These are phyloP conservation scores for Aspergillus persii DNA, from an alignment of 2,329 filamentous ascomycete species.

Conservation along the genomic window DNA sequence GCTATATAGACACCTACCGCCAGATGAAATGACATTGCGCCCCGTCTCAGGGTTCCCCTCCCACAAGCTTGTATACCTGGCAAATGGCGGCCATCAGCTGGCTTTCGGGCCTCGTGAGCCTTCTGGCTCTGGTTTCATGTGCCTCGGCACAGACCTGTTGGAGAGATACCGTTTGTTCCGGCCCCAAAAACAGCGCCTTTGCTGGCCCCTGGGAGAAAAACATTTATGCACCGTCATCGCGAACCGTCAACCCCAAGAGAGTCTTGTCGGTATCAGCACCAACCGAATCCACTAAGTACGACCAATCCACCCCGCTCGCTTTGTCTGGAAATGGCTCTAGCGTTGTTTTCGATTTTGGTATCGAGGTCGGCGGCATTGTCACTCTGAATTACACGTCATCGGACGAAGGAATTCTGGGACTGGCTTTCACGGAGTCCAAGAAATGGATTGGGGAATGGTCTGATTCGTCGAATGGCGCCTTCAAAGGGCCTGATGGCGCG, in stretches of 20 bases:
- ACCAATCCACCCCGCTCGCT: slow-evolving; percentile 25
- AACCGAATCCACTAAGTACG: slow-evolving; percentile 24
- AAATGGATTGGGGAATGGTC: slow-evolving; percentile 49
- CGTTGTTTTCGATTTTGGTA: slow-evolving; percentile 59
- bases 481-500: slow-evolving; percentile 44
- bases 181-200: slow-evolving; percentile 51
- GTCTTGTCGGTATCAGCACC: slow-evolving; percentile 39
- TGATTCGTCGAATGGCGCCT: slow-evolving; percentile 49
- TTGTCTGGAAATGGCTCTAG: slow-evolving; percentile 50
- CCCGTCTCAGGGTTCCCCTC: neutral
- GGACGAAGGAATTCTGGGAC: slow-evolving; percentile 39
- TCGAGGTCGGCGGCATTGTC: slow-evolving; percentile 57
- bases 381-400: slow-evolving; percentile 50
- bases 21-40: neutral
- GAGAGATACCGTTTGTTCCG: slow-evolving; percentile 55
- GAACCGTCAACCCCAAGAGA: slow-evolving; percentile 49
- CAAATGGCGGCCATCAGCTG: slow-evolving; percentile 16
- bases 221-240: slow-evolving; percentile 55
- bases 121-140: slow-evolving; percentile 15
- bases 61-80: neutral
- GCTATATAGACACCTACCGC: neutral
- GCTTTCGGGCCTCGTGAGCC: slow-evolving; percentile 8
- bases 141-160: slow-evolving; percentile 46
- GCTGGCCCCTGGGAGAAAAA: slow-evolving; percentile 58
- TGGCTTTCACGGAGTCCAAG: slow-evolving; percentile 51